These are phyloP conservation scores for Colletotrichum echinochloae DNA, from an alignment of 2,329 filamentous ascomycete genomes.

Conservation along the genomic window DNA sequence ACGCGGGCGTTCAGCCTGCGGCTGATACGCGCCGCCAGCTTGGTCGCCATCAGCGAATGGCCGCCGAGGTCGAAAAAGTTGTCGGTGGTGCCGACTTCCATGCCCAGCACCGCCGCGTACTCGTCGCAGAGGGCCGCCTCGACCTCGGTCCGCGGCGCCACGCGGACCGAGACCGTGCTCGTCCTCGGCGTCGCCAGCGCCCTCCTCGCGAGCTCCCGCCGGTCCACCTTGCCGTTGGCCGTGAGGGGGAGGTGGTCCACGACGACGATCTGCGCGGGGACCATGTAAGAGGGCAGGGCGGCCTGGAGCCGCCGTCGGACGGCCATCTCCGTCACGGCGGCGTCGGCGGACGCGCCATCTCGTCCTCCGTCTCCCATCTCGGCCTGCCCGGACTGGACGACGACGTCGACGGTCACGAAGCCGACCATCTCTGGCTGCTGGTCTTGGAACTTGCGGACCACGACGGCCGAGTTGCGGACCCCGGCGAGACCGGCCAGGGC, in stretches of 20 bases:
- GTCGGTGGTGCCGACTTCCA: constrained; percentile 30
- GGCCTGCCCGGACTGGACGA: background rate
- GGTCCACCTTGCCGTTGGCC: constrained; percentile 45
- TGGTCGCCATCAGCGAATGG: constrained; percentile 38
- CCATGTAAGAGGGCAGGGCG: constrained; percentile 43
- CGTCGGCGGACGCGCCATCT: background rate
- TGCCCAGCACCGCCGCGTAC: constrained; percentile 23
- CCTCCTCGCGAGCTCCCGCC: constrained; percentile 9
- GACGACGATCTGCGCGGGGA: constrained; percentile 43
- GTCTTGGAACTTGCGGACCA: constrained; percentile 32
- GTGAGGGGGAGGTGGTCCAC: constrained; percentile 46
- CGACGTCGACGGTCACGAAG: background rate
- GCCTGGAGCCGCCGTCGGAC: constrained; percentile 14
- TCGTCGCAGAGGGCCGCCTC: constrained; percentile 40
- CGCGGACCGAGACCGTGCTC: background rate
- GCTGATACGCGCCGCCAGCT: constrained; percentile 6
- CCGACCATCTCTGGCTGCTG: constrained; percentile 9
- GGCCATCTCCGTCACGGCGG: background rate
- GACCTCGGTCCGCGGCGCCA: constrained; percentile 38
- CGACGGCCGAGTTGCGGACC: constrained; percentile 42
- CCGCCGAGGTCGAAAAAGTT: constrained; percentile 41
- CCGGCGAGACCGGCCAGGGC: constrained; percentile 29
- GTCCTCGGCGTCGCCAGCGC: background rate
- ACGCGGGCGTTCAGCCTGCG: constrained; percentile 18
- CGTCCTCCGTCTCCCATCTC: background rate